phyloP scores from a whole-genome alignment of 768 basidiomycete genomes.

The Favolaschia claudopus region DNA sequence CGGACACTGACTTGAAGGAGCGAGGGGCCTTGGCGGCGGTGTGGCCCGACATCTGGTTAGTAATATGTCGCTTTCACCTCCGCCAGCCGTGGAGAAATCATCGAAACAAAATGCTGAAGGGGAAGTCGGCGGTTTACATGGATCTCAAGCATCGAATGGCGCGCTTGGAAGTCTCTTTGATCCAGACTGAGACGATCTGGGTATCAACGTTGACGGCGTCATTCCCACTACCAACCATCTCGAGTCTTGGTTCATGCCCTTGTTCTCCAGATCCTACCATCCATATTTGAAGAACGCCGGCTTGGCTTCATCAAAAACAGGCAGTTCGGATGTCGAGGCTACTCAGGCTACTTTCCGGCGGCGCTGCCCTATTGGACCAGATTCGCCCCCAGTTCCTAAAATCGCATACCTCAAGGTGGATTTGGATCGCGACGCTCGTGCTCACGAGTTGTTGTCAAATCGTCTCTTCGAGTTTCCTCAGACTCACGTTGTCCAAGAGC shows the following conservation, averaged over 20 bases:
- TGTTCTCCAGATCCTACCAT: constrained; percentile 22
- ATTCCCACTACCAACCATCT: constrained; percentile 49
- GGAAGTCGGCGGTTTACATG: too few species aligned
- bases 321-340: neutral
- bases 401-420: constrained; percentile 1
- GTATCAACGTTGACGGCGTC: constrained; percentile 33
- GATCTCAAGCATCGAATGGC: constrained; percentile 2
- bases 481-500: neutral
- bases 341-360: neutral
- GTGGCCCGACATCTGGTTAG: neutral
- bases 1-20: neutral
- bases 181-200: constrained; percentile 16
- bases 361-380: neutral
- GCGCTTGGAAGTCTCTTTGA: neutral
- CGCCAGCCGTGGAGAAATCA: neutral
- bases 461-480: neutral
- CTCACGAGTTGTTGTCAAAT: neutral
- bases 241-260: constrained; percentile 41
- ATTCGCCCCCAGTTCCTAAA: neutral
- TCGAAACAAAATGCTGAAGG: neutral
- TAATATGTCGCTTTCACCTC: neutral
- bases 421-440: neutral
- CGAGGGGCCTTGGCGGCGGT: neutral
- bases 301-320: neutral
- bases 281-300: constrained; percentile 20